These are phyloP conservation scores for Brettanomyces anomalus DNA, from an alignment of 805 yeast species.

Conservation along the genomic window DNA sequence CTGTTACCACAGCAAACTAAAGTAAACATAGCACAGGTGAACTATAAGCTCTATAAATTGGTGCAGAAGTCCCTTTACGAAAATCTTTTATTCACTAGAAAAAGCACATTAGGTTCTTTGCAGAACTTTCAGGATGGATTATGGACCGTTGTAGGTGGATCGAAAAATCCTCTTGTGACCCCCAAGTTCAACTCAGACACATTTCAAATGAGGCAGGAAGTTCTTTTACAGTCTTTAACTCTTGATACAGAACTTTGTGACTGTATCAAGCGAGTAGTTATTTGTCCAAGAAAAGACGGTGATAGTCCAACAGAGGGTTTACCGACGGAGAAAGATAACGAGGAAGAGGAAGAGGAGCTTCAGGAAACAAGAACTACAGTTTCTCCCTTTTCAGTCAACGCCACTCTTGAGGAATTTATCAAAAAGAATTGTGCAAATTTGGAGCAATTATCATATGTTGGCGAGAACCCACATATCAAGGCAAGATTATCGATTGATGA, in stretches of 20 bases:
- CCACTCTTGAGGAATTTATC: conserved; percentile 4
- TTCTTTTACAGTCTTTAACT: conserved; percentile 29
- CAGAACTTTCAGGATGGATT: conserved; percentile 26
- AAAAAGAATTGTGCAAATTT: conserved; percentile 9
- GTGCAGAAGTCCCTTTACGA: conserved; percentile 29
- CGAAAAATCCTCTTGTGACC: conserved; percentile 25
- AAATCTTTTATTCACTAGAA: conserved; percentile 27
- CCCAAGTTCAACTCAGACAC: conserved; percentile 29
- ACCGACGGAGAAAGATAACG: not conserved
- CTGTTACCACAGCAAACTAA: conserved; percentile 33
- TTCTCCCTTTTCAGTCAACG: not conserved
- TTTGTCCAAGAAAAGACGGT: conserved; percentile 12
- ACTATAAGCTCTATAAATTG: conserved; percentile 22
- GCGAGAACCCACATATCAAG: not conserved
- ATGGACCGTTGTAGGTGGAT: conserved; percentile 31
- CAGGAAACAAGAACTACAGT: not conserved
- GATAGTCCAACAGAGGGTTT: not conserved
- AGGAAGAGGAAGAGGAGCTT: not conserved
- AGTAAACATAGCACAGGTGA: conserved; percentile 24
- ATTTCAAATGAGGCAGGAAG: conserved; percentile 29
- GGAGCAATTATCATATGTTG: conserved; percentile 1
- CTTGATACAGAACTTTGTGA: conserved; percentile 27
- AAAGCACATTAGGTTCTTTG: conserved; percentile 23
- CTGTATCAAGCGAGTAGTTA: conserved; percentile 26
- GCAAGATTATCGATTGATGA: conserved; percentile 1